phyloP scores from a whole-genome alignment of 2,329 filamentous ascomycete species.

The Aureobasidium sp. region DNA sequence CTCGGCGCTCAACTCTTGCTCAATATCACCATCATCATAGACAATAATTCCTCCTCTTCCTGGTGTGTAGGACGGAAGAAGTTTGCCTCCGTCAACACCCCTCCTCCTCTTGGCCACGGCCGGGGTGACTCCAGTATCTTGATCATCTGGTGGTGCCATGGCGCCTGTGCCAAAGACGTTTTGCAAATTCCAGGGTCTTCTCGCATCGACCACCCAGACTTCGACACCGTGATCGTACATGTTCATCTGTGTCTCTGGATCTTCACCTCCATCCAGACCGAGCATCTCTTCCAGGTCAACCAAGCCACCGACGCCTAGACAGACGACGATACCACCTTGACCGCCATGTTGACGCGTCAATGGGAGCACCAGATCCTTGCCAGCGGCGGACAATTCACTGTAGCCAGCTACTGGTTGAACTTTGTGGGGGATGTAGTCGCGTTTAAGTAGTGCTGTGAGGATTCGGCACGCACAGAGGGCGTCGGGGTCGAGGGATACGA shows the following conservation, averaged over 20 bases:
- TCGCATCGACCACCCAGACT: slow-evolving; percentile 87
- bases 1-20: slow-evolving; percentile 68
- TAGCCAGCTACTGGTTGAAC: slow-evolving; percentile 93
- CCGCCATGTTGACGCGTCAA: slow-evolving; percentile 84
- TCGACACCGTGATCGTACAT: slow-evolving; percentile 70
- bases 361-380: slow-evolving; percentile 69
- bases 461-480: slow-evolving; percentile 93
- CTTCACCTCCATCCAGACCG: slow-evolving; percentile 55
- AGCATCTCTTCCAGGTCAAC: slow-evolving; percentile 78
- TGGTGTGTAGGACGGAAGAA: slow-evolving; percentile 65
- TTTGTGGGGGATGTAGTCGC: slow-evolving; percentile 96
- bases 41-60: slow-evolving; percentile 85
- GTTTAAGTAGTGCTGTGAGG: slow-evolving; percentile 83
- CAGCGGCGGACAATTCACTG: slow-evolving; percentile 75
- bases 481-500: slow-evolving; percentile 91
- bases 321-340: slow-evolving; percentile 81
- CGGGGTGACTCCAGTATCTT: slow-evolving; percentile 16
- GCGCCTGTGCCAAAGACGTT: slow-evolving; percentile 66
- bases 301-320: slow-evolving; percentile 85
- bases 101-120: slow-evolving; percentile 44
- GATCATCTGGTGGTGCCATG: slow-evolving; percentile 28
- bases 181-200: slow-evolving; percentile 87
- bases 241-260: slow-evolving; percentile 29
- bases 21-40: slow-evolving; percentile 93
- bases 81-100: slow-evolving; percentile 66